A percentile compares a stretch with the other conserved stretches of the same genome.
These are phyloP conservation scores for Kappamyces sp. DNA, from an alignment of 192 early-diverging fungal species.

Conservation along the genomic window DNA sequence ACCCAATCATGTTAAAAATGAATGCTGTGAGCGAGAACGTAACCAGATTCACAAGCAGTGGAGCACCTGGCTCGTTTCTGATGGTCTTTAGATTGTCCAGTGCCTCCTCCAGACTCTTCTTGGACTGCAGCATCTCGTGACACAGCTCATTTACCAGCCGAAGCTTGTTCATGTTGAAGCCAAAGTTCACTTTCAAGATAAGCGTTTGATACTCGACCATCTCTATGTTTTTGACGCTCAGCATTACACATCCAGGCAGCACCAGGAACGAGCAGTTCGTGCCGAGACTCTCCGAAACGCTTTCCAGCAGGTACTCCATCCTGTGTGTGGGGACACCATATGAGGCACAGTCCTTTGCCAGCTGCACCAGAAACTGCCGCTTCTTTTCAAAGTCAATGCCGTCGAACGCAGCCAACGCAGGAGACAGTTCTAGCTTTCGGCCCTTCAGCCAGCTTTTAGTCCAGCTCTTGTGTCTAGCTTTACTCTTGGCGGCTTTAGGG, in stretches of 20 bases:
- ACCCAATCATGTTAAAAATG: slow-evolving; percentile 31
- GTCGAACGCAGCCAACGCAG: no score
- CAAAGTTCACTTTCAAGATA: slow-evolving; percentile 32
- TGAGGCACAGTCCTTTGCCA: slow-evolving; percentile 30
- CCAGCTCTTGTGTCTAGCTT: no score
- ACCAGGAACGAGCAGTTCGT: slow-evolving; percentile 30
- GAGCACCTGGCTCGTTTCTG: slow-evolving; percentile 13
- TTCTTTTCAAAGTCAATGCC: slow-evolving; percentile 30
- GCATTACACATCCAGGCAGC: slow-evolving; percentile 24
- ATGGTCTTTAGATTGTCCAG: slow-evolving; percentile 26
- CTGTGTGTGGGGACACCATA: slow-evolving; percentile 47
- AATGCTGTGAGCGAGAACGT: slow-evolving; percentile 33
- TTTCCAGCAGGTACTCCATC: slow-evolving; percentile 35
- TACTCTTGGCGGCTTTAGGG: no score
- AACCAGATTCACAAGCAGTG: slow-evolving; percentile 14
- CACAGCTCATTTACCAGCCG: slow-evolving; percentile 42
- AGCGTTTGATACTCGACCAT: slow-evolving; percentile 34
- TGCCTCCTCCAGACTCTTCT: slow-evolving; percentile 28
- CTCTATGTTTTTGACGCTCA: slow-evolving; percentile 18
- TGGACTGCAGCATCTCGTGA: slow-evolving; percentile 21
- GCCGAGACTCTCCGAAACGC: slow-evolving; percentile 35
- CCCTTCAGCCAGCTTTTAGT: no score
- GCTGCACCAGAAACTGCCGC: slow-evolving; percentile 40
- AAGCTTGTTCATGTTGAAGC: slow-evolving; percentile 42
- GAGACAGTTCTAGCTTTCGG: no score